Base-by-base conservation (phyloP, 1,139 yeast genomes). In the Kurtzmaniella quercitrusa region DNA sequence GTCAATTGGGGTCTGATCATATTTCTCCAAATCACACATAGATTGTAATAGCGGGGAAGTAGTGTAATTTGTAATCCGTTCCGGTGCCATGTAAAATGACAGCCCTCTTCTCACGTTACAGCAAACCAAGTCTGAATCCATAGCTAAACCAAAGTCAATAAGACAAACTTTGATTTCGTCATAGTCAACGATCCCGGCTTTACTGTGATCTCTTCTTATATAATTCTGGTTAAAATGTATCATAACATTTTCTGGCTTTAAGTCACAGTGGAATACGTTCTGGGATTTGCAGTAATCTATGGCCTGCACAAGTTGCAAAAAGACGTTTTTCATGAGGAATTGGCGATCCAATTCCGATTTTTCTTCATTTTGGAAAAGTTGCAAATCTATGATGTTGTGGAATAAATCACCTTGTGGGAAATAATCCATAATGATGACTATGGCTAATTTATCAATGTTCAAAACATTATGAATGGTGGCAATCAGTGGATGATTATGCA, bases 1-100 rank as follows among this genome's bases (percentile, higher is more conserved):
- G 3, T 12, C 26, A 12, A 19, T 16, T 2, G 21, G 23, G 12
- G 14, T 19, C 6, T 12, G 11, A 19, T n/a, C 20, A 48, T 55
- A 68, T 42, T 58, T 60, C 20, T 50, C 47, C 56, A 70, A 59
- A 43, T 70, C 68, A 35, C 71, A 52, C 18, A 59, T 45, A 16
- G 59, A 51, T 36, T 55, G 55, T 36, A 67, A 61, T 21, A 59
- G 47, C 22, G 53, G 55, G 49, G 60, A 65, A 36, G 70, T 65
- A 46, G 62, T 65, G 52, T 59, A 71, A 47, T 78, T 77, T 45
- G 74, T 75, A 18, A 85, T 70, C 57, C 95, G 71, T 62, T 88
- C 96, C 5, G 97, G 97, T 0, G 96, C 88, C 96, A 89, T 89
- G 65, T 89, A 89, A 61, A 86, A 89, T 28, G 88, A 77, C 5